A percentile compares a stretch with the other conserved stretches of the same genome.
phyloP scores from a whole-genome alignment of 176 grass and related monocot genomes.

The Saccharum spontaneum region DNA sequence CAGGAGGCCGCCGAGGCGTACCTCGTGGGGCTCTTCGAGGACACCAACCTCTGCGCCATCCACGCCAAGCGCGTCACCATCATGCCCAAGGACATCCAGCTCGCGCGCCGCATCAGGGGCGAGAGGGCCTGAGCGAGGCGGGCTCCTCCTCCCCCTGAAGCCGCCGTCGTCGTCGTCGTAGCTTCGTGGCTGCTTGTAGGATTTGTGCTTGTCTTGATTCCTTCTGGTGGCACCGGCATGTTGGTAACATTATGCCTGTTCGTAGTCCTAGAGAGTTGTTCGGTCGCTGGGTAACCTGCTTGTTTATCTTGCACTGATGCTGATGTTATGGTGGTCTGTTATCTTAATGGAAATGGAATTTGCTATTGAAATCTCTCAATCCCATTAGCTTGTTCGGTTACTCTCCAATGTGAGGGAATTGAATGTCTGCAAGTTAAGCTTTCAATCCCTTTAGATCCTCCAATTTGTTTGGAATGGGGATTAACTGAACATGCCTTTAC shows the following conservation, averaged over 20 bases:
- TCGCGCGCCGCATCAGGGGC: constrained; percentile 66
- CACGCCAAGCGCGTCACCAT: constrained; percentile 84
- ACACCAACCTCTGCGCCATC: constrained; percentile 87
- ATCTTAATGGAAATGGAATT: neutral
- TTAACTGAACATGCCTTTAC: too few species aligned
- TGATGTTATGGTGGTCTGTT: neutral
- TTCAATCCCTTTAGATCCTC: too few species aligned
- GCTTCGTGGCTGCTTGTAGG: neutral
- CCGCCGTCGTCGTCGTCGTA: too few species aligned
- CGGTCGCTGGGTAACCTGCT: neutral
- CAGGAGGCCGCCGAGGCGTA: constrained; percentile 84
- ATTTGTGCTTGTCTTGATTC: neutral
- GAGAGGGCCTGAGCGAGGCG: constrained; percentile 49
- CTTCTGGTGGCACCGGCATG: neutral
- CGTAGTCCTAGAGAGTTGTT: neutral
- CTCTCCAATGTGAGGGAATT: too few species aligned
- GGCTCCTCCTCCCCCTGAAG: neutral
- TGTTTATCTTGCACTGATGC: constrained; percentile 2
- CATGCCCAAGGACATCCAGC: constrained; percentile 92
- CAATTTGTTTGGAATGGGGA: too few species aligned
- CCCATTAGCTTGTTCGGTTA: too few species aligned
- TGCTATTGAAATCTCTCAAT: neutral
- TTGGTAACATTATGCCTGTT: neutral
- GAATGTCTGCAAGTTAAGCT: too few species aligned
- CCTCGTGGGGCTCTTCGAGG: constrained; percentile 78